These are phyloP conservation scores for Periglandula ipomoeae DNA, from an alignment of 2,329 filamentous ascomycete genomes.

Conservation along the genomic window DNA sequence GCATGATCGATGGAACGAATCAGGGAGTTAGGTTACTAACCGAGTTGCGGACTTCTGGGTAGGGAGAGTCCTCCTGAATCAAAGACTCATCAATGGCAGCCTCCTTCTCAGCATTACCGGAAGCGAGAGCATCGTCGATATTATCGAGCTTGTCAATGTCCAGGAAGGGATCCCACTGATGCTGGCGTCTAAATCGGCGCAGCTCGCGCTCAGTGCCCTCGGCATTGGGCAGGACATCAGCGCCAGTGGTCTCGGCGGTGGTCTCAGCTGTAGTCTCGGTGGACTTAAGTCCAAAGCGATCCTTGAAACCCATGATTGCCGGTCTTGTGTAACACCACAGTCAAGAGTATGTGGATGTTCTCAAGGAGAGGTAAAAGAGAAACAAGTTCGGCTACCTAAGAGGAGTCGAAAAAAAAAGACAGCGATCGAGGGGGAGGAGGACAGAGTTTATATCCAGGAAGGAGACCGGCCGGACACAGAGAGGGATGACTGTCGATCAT, in stretches of 20 bases:
- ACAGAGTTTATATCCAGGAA: conserved; percentile 8
- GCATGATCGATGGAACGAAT: no score
- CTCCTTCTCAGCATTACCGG: conserved; percentile 35
- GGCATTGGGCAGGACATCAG: conserved; percentile 12
- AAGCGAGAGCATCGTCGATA: conserved; percentile 37
- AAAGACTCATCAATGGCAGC: conserved; percentile 35
- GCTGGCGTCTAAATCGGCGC: conserved; percentile 37
- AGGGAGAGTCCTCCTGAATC: conserved; percentile 42
- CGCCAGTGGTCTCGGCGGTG: conserved; percentile 11
- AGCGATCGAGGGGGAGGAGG: neutral
- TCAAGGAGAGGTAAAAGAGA: neutral
- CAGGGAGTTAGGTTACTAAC: conserved; percentile 9
- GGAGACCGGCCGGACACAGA: neutral
- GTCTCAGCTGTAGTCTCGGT: conserved; percentile 9
- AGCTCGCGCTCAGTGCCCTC: conserved; percentile 19
- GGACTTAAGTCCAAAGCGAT: conserved; percentile 12
- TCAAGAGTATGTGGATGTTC: neutral
- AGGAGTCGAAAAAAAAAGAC: neutral
- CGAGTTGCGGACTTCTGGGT: conserved; percentile 18
- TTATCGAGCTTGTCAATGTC: conserved; percentile 42
- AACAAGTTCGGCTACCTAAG: neutral
- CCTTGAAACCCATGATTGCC: conserved; percentile 15
- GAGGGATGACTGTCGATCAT: neutral
- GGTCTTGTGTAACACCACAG: neutral
- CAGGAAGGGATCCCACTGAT: conserved; percentile 49